These are phyloP conservation scores for Monosporascus sp. DNA, from an alignment of 2,329 filamentous ascomycete genomes.

Conservation along the genomic window DNA sequence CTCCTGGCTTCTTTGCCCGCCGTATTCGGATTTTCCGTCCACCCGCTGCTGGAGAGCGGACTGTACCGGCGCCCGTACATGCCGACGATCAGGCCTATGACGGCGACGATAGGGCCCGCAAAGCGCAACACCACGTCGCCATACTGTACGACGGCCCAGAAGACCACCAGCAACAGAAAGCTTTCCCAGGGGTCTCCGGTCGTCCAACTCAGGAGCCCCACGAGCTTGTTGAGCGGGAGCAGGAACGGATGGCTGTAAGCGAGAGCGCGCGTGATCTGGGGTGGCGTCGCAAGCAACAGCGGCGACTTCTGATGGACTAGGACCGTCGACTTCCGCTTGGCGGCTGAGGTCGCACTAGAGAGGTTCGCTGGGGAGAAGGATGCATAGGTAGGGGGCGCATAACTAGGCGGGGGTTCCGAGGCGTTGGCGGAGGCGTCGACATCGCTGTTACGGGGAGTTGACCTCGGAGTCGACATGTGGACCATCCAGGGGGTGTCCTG, in stretches of 20 bases:
- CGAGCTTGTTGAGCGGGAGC: constrained; percentile 78
- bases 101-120: constrained; percentile 78
- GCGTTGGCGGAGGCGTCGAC: constrained; percentile 30
- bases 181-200: constrained; percentile 94
- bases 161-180: constrained; percentile 78
- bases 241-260: constrained; percentile 96
- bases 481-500: constrained; percentile 49
- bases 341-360: constrained; percentile 54
- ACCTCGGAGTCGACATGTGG: constrained; percentile 45
- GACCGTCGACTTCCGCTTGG: constrained; percentile 80
- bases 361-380: constrained; percentile 83
- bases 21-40: constrained; percentile 42
- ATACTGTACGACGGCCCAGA: constrained; percentile 84
- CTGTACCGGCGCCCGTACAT: constrained; percentile 93
- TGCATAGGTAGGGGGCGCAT: constrained; percentile 68
- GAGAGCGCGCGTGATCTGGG: constrained; percentile 86
- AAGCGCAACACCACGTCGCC: constrained; percentile 76
- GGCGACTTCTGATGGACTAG: constrained; percentile 97
- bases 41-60: constrained; percentile 79
- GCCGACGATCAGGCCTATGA: constrained; percentile 73
- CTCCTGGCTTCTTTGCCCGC: constrained; percentile 21
- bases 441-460: constrained; percentile 29
- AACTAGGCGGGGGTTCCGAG: constrained; percentile 26
- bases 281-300: constrained; percentile 84
- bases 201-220: constrained; percentile 87